phyloP scores from a whole-genome alignment of 768 basidiomycete genomes.

The Dictyophora rubrovolvata region DNA sequence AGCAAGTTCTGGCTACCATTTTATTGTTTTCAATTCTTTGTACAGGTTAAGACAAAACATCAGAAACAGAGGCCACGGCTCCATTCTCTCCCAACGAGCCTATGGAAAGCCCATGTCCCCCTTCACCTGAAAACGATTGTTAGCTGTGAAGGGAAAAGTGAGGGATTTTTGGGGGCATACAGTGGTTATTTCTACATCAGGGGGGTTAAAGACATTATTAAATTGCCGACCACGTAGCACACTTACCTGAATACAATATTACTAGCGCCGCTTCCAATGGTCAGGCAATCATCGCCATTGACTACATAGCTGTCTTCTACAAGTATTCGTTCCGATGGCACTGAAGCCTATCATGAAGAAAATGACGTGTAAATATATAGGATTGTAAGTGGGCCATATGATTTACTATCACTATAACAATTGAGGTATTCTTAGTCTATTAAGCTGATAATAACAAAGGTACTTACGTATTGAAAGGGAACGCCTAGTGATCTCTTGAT shows the following conservation, averaged over 20 bases:
- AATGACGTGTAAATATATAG: conserved; percentile 28
- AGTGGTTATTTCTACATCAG: not conserved
- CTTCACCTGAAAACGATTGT: conserved; percentile 25
- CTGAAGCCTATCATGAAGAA: conserved; percentile 28
- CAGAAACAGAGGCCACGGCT: conserved; percentile 43
- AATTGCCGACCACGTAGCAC: not conserved
- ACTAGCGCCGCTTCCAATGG: conserved; percentile 45
- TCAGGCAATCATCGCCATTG: conserved; percentile 56
- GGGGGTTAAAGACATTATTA: not conserved
- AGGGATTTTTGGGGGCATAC: not conserved
- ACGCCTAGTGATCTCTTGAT: conserved; percentile 25
- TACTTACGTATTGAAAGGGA: conserved; percentile 53
- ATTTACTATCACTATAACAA: conserved; percentile 28
- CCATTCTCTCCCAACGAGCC: conserved; percentile 35
- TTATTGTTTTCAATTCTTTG: conserved; percentile 20
- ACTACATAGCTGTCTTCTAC: conserved; percentile 49
- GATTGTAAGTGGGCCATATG: not conserved
- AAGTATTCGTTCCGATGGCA: conserved; percentile 43
- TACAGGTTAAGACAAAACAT: conserved; percentile 31
- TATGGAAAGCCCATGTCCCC: conserved; percentile 51
- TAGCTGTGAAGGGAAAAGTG: not conserved
- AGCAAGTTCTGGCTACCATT: conserved; percentile 13
- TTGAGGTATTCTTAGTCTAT: not conserved
- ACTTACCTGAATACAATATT: conserved; percentile 33
- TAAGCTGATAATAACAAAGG: not conserved